Evolutionary conservation across 345 rosid genomes (phyloP).

Genomic region (Populus nigra): DNA sequence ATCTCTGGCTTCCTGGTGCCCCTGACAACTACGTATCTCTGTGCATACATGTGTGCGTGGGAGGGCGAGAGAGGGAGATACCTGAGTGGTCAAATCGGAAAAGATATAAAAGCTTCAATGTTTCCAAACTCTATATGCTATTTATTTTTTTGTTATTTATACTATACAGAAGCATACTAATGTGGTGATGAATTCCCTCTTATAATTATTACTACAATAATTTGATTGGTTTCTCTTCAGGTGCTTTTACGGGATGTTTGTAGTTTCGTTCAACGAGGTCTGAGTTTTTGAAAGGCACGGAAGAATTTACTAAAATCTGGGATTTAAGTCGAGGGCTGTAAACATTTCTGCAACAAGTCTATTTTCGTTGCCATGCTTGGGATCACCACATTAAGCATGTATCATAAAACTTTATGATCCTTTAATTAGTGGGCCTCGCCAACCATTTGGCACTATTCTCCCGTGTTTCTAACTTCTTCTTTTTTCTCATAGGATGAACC

Average conservation of each 20-base stretch:
- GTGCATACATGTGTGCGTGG: background rate
- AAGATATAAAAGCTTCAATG: background rate
- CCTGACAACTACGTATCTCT: conserved; percentile 50
- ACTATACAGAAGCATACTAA: background rate
- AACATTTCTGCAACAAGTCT: background rate
- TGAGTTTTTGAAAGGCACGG: no score
- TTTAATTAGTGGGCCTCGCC: background rate
- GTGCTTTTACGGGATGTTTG: no score
- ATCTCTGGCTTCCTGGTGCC: conserved; percentile 44
- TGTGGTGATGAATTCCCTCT: background rate
- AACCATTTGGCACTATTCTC: background rate
- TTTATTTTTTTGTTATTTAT: background rate
- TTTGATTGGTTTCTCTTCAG: background rate
- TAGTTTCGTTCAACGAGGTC: no score
- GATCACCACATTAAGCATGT: background rate
- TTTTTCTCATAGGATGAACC: background rate
- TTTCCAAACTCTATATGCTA: conserved; percentile 3
- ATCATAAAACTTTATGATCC: background rate
- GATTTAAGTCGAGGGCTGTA: no score
- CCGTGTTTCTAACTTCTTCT: background rate
- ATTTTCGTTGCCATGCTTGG: background rate
- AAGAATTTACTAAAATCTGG: background rate
- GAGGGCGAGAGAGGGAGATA: conserved; percentile 16
- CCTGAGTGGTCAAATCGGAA: conserved; percentile 43
- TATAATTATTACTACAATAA: background rate